Evolutionary conservation across 2,329 filamentous ascomycete genomes (phyloP).

Genomic region (Sporothrix euskadiensis): DNA sequence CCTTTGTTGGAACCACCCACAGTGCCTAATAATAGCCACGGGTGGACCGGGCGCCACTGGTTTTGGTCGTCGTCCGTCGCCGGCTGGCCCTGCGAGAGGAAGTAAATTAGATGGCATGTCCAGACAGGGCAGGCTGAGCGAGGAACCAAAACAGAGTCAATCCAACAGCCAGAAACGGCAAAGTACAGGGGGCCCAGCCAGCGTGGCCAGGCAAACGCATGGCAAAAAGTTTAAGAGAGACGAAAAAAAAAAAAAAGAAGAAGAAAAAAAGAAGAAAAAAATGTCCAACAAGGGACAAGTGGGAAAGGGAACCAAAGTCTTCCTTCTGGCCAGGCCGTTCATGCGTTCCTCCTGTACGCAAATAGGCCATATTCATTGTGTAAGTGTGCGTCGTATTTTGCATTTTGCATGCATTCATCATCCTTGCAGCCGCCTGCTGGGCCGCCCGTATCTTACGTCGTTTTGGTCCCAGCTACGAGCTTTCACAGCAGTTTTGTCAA

Average conservation of each 20-base stretch:
- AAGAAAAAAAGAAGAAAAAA: too few species aligned
- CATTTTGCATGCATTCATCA: background rate
- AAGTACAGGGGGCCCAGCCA: background rate
- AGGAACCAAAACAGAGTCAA: background rate
- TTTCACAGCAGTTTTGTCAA: background rate
- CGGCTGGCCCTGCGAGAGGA: background rate
- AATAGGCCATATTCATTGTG: background rate
- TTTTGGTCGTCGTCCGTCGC: background rate
- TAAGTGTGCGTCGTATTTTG: background rate
- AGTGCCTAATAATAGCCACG: conserved; percentile 21
- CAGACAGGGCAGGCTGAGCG: conserved; percentile 13
- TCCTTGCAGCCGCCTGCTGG: background rate
- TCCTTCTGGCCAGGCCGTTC: background rate
- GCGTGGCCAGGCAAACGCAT: background rate
- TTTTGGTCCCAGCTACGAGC: background rate
- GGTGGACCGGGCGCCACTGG: conserved; percentile 7
- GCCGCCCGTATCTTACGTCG: background rate
- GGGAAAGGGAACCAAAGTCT: background rate
- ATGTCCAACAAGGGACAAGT: background rate
- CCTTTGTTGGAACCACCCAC: background rate
- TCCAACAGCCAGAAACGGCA: background rate
- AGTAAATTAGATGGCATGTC: background rate
- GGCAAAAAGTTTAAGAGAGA: too few species aligned
- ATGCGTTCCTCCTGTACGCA: background rate
- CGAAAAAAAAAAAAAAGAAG: too few species aligned